phyloP scores from a whole-genome alignment of 1,284 basidiomycete species.

The Tausonia pullulans region DNA sequence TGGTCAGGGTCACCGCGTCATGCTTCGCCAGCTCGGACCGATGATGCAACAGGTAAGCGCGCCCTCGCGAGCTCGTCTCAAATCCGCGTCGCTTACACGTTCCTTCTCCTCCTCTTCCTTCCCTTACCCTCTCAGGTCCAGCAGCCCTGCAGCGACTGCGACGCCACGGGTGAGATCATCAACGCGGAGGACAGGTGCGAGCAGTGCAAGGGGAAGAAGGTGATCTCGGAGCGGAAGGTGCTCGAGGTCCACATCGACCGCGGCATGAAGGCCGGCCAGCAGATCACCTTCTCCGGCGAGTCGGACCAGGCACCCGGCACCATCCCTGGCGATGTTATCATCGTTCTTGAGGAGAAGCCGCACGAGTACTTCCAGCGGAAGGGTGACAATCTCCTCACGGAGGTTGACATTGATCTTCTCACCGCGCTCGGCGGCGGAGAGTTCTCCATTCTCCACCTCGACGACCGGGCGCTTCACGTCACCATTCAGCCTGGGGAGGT shows the following conservation, averaged over 20 bases:
- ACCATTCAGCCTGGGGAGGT: slow-evolving; percentile 83
- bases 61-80: neutral
- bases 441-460: slow-evolving; percentile 83
- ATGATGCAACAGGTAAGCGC: slow-evolving; percentile 66
- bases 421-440: slow-evolving; percentile 89
- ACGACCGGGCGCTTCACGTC: slow-evolving; percentile 78
- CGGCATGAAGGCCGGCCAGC: slow-evolving; percentile 97
- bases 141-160: slow-evolving; percentile 85
- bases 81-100: neutral
- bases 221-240: slow-evolving; percentile 88
- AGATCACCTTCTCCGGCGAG: slow-evolving; percentile 88
- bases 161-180: slow-evolving; percentile 85
- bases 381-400: slow-evolving; percentile 80
- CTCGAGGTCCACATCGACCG: slow-evolving; percentile 99
- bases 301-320: slow-evolving; percentile 89
- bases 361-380: slow-evolving; percentile 86
- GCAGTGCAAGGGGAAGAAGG: slow-evolving; percentile 92
- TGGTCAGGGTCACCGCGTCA: slow-evolving; percentile 86
- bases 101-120: neutral
- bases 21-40: slow-evolving; percentile 83
- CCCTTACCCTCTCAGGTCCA: slow-evolving; percentile 58
- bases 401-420: slow-evolving; percentile 84
- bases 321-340: slow-evolving; percentile 90
- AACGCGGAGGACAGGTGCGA: slow-evolving; percentile 89
- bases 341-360: slow-evolving; percentile 91